These are phyloP conservation scores for Pseudogymnoascus sp. DNA, from an alignment of 2,329 filamentous ascomycete species.

Conservation along the genomic window DNA sequence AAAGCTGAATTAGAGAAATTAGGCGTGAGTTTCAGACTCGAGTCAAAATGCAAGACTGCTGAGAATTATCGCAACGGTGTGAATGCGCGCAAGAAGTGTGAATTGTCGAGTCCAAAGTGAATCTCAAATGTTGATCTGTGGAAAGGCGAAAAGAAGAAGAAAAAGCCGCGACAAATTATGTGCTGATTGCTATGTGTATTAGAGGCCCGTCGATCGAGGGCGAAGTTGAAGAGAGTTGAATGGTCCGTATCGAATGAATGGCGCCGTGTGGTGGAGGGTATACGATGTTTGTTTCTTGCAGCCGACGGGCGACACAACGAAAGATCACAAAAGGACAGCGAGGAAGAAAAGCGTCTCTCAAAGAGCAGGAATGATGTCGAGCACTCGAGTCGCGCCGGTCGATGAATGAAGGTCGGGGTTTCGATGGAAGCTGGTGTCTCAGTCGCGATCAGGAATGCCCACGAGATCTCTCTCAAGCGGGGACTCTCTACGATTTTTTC, in stretches of 20 bases:
- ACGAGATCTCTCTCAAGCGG: background rate
- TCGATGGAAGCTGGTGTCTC: constrained; percentile 1
- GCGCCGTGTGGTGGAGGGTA: background rate
- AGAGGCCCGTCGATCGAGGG: background rate
- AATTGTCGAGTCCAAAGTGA: constrained; percentile 3
- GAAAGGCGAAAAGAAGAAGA: background rate
- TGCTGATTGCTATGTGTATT: constrained; percentile 6
- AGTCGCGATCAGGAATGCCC: background rate
- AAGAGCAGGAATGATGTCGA: background rate
- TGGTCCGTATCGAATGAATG: background rate
- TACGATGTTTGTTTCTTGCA: background rate
- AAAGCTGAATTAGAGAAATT: constrained; percentile 4
- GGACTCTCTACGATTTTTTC: background rate
- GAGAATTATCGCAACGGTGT: background rate
- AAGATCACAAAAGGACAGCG: constrained; percentile 2
- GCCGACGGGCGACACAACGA: constrained; percentile 1
- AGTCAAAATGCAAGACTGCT: background rate
- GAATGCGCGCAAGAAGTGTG: background rate
- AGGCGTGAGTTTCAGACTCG: background rate
- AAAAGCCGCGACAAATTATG: constrained; percentile 1
- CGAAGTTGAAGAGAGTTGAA: background rate
- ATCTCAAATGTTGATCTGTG: background rate
- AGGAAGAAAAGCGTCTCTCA: background rate
- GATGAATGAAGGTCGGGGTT: constrained; percentile 1
- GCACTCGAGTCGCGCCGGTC: constrained; percentile 3